phyloP scores from a whole-genome alignment of 2,329 filamentous ascomycete species.

The Diplodia mutila region DNA sequence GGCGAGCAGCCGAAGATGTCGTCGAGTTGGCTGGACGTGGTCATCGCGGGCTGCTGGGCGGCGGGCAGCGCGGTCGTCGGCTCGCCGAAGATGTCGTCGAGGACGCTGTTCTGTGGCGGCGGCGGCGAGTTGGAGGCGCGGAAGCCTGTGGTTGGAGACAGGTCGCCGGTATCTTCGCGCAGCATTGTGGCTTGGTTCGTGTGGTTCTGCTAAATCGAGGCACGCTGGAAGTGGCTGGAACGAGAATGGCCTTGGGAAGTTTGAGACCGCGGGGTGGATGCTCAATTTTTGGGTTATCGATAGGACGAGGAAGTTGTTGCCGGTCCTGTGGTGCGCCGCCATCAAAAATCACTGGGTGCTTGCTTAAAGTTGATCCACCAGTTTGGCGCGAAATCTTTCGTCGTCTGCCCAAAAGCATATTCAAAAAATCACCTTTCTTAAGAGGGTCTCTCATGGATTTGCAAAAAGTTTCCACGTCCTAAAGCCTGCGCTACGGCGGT shows the following conservation, averaged over 20 bases:
- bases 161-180: constrained; percentile 15
- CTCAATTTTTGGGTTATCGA: not conserved
- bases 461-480: no score
- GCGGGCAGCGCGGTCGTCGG: constrained; percentile 25
- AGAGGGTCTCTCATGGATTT: no score
- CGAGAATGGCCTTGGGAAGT: no score
- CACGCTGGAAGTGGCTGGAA: not conserved
- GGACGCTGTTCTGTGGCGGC: constrained; percentile 9
- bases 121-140: not conserved
- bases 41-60: not conserved
- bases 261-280: not conserved
- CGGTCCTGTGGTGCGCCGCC: not conserved
- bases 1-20: constrained; percentile 52
- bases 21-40: constrained; percentile 42
- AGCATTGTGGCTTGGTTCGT: constrained; percentile 7
- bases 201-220: not conserved
- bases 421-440: no score
- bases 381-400: no score
- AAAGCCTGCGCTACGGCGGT: no score
- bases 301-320: not conserved
- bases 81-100: constrained; percentile 27
- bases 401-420: not conserved
- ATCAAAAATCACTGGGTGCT: not conserved
- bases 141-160: constrained; percentile 22
- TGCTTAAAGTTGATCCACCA: not conserved